phyloP scores from a whole-genome alignment of 1,139 yeast genomes.

The Blastobotrys malaysiensis region DNA sequence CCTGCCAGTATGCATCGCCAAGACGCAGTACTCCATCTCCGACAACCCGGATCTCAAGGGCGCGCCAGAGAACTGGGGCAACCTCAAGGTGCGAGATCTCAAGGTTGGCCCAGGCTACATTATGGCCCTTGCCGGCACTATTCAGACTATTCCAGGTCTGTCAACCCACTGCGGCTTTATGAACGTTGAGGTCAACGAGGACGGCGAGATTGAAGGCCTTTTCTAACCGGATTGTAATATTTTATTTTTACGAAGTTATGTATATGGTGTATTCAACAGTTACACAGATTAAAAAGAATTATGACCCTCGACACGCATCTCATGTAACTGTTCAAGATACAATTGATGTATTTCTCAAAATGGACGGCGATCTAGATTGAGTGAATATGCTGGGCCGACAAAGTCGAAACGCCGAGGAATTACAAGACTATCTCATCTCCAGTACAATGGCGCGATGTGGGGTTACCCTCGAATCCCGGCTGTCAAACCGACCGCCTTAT shows the following conservation, averaged over 20 bases:
- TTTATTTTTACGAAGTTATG: conserved; percentile 2
- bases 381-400: too few species aligned
- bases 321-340: too few species aligned
- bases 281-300: not conserved
- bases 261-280: not conserved
- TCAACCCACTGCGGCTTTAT: conserved; percentile 96
- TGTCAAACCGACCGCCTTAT: too few species aligned
- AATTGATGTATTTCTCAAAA: too few species aligned
- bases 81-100: conserved; percentile 89
- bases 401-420: too few species aligned
- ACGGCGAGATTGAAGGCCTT: conserved; percentile 93
- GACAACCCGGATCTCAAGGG: conserved; percentile 93
- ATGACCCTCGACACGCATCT: too few species aligned
- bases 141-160: conserved; percentile 95
- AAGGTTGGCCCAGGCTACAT: conserved; percentile 96
- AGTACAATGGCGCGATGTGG: too few species aligned
- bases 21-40: conserved; percentile 93
- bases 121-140: conserved; percentile 95
- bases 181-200: conserved; percentile 90
- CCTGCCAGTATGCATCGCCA: conserved; percentile 94
- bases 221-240: conserved; percentile 43
- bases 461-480: too few species aligned
- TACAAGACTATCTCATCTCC: too few species aligned
- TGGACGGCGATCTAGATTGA: too few species aligned
- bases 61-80: conserved; percentile 84